Evolutionary conservation across 192 early-diverging fungal genomes (phyloP).

Genomic region (Dimargaris xerosporica): DNA sequence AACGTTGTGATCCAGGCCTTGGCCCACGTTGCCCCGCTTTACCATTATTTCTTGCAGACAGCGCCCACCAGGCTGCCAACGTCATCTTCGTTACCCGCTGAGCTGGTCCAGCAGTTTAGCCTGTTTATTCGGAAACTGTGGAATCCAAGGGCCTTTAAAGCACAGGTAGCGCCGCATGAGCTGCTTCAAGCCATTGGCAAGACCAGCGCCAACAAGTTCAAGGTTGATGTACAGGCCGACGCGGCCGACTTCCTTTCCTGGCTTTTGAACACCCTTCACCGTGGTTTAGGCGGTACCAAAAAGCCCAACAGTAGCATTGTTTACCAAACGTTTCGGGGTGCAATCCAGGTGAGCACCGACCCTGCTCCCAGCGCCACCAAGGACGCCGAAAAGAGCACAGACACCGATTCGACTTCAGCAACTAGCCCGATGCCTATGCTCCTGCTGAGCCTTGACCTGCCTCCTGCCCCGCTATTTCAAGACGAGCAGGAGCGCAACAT

Average conservation of each 20-base stretch:
- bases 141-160: slow-evolving; percentile 83
- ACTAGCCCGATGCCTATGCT: slow-evolving; percentile 44
- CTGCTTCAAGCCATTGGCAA: slow-evolving; percentile 82
- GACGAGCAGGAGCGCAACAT: slow-evolving; percentile 71
- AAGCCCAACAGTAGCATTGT: slow-evolving; percentile 65
- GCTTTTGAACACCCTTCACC: slow-evolving; percentile 84
- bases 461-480: slow-evolving; percentile 78
- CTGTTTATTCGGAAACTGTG: slow-evolving; percentile 78
- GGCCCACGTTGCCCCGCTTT: slow-evolving; percentile 69
- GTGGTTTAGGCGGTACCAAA: slow-evolving; percentile 62
- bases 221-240: slow-evolving; percentile 64
- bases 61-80: no score
- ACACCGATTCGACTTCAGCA: slow-evolving; percentile 2
- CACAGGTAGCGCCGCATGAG: slow-evolving; percentile 93
- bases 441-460: slow-evolving; percentile 76
- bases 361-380: slow-evolving; percentile 20
- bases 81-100: slow-evolving; percentile 19
- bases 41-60: slow-evolving; percentile 63
- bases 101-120: slow-evolving; percentile 58
- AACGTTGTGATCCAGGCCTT: slow-evolving; percentile 84
- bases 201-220: slow-evolving; percentile 64
- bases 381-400: background rate
- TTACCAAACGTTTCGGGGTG: slow-evolving; percentile 73
- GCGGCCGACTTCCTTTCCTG: slow-evolving; percentile 78
- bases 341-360: slow-evolving; percentile 59